Evolutionary conservation across 768 basidiomycete genomes (phyloP).

Genomic region (Macrolepiota fuliginosa): DNA sequence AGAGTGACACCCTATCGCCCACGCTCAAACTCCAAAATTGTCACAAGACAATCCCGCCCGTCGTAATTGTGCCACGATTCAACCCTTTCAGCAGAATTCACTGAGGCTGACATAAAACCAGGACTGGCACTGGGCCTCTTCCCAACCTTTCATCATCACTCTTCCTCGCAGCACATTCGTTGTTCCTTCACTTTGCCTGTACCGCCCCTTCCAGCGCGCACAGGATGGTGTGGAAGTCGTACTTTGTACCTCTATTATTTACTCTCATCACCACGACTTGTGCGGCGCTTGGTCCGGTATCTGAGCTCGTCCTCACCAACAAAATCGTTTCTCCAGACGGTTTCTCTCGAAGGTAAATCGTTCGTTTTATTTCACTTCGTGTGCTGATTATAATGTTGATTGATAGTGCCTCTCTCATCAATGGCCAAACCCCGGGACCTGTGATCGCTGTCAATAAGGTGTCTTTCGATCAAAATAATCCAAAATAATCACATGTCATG

Average conservation of each 20-base stretch:
- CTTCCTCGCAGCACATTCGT: too few species aligned
- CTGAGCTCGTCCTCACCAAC: slow-evolving; percentile 18
- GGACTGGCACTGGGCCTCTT: too few species aligned
- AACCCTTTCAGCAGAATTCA: too few species aligned
- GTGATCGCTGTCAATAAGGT: neutral
- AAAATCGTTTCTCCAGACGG: slow-evolving; percentile 21
- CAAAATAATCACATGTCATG: neutral
- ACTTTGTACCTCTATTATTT: neutral
- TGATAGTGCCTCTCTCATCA: neutral
- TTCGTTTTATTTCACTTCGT: neutral
- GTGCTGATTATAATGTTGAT: neutral
- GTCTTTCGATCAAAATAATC: neutral
- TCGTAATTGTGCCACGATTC: too few species aligned
- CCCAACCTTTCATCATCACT: too few species aligned
- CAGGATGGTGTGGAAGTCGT: neutral
- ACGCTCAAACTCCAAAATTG: too few species aligned
- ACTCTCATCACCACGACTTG: neutral
- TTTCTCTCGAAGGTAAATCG: slow-evolving; percentile 2
- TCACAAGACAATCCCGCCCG: too few species aligned
- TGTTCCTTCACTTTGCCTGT: too few species aligned
- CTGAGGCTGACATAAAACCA: too few species aligned
- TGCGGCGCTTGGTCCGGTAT: slow-evolving; percentile 14
- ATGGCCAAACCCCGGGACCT: neutral
- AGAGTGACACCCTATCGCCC: too few species aligned
- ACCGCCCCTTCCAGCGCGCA: too few species aligned